Evolutionary conservation across 2,329 filamentous ascomycete genomes (phyloP), one percentile per base, ranked within the genome.

Genomic region (Ophiocordyceps sinensis): DNA sequence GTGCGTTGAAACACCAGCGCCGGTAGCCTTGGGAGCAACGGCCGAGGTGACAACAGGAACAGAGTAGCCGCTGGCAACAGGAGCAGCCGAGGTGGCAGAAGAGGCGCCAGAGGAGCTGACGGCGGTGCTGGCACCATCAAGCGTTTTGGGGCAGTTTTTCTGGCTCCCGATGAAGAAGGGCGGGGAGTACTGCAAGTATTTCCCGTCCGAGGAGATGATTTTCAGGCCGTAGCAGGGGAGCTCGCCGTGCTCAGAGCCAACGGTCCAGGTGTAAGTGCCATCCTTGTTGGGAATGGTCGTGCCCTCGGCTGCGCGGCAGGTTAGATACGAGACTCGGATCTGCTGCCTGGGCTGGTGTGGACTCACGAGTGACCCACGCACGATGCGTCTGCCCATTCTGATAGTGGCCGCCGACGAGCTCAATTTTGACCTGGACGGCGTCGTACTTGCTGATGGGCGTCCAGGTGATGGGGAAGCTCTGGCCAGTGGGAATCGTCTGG

Each of bases 381-480:
- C 66, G 47, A 43, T 61, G 50, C 31, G 61, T 52, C 47, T 75
- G 70, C 39, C 56, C 62, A 45, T 47, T 42, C 47, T 65, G 61
- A 44, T 56, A 56, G 5, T 56, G 49, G 49, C 76, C 77, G 44
- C 71, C 70, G 42, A 79, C 61, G 45, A 80, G 67, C 50, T 58
- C 53, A 56, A 81, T 70, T 47, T 62, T 63, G 52, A 77, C 60
- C 44, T 61, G 63, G 36, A 61, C 56, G 45, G 60, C 64, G 36
- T 56, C 55, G 58, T 65, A 66, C 44, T 59, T 50, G 40, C 59
- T 52, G 42, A 59, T 55, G 40, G 60, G 55, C 26, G 59, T 47
- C 76, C 76, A 80, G 48, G 59, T 56, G 54, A 80, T 65, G 46
- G 59, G 58, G 54, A 66, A 71, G 40, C 62, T 58, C 50, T 61